Base-by-base conservation (phyloP, 2,329 filamentous ascomycete genomes). In the Tricladium varicosporioides region DNA sequence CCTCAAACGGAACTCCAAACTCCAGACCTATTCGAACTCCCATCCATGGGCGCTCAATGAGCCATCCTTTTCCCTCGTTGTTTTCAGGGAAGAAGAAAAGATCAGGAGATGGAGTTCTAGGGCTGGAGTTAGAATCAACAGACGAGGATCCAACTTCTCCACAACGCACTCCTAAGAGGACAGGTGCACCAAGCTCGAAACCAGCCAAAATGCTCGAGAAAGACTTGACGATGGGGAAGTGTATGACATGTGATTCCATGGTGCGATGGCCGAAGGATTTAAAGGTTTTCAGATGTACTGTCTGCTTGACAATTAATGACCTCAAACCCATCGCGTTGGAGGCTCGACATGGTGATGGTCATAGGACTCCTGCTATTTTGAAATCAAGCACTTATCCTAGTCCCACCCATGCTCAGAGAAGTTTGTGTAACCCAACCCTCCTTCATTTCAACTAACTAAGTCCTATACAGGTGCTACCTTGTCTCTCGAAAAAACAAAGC, bases 291-390 rank as follows among this genome's bases (percentile, higher is more conserved):
- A 83, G 91, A 65, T 96, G 92, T 72, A 88, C 89, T 44, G 87
- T 90, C 54, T 96, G 92, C 71, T 76, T 89, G 66, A 94, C 89
- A 15, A 85, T 96, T 69, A 96, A 95, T 69, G 91, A 96, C 69
- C 72, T 96, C 52, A 78, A 81, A 58, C 79, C 80, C 44, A 56
- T 71, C 60, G 40, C 55, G 9, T 45, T 66, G 49, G 65, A 66
- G 58, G 66, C 60, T 43, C 66, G 58, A 59, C 62, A 54, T 60
- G 64, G 59, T 45, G 68, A 67, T 62, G 63, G 59, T 48, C 57
- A 65, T 53, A 63, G 60, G 46, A 50, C 51, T 36, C 59, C 63
- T 33, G 59, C 57, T 40, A 16, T 49, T 36, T 48, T 36, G 13
- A 67, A 61, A 52, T 48, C 63, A 51, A 60, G 57, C 5, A 58